Evolutionary conservation across 1,284 basidiomycete species (phyloP).

Genomic region (Sanghuangporus sanghuang): DNA sequence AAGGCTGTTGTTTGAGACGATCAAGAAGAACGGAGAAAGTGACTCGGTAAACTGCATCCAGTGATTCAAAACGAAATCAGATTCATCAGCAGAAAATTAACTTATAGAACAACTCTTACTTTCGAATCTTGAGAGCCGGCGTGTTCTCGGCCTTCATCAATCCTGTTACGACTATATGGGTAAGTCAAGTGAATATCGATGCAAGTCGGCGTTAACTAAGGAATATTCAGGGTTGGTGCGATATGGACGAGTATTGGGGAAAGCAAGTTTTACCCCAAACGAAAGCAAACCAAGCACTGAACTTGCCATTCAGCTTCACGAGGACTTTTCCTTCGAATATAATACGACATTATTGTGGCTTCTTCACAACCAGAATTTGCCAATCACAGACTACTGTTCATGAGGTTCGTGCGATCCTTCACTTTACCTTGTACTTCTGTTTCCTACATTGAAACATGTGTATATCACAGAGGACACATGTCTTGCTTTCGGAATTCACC

Average conservation of each 20-base stretch:
- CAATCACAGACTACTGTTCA: constrained; percentile 8
- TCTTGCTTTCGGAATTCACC: constrained; percentile 14
- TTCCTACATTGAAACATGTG: neutral
- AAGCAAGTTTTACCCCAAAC: constrained; percentile 5
- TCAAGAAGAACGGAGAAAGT: constrained; percentile 1
- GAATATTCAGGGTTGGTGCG: constrained; percentile 16
- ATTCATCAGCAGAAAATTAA: neutral
- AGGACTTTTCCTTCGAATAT: constrained; percentile 18
- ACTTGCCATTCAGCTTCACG: constrained; percentile 2
- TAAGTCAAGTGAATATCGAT: neutral
- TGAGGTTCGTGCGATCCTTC: neutral
- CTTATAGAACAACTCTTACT: constrained; percentile 10
- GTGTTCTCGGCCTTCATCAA: constrained; percentile 15
- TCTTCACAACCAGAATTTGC: constrained; percentile 11
- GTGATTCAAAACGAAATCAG: neutral
- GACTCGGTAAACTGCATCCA: constrained; percentile 2
- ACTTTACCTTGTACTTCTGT: neutral
- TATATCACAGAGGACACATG: constrained; percentile 16
- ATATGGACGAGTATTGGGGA: constrained; percentile 17
- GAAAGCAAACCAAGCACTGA: neutral
- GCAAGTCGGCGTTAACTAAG: neutral
- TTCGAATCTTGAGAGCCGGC: constrained; percentile 14
- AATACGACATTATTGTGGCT: constrained; percentile 13
- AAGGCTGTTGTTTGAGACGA: neutral
- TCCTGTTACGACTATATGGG: constrained; percentile 17